Base-by-base conservation (phyloP, 805 yeast species). In the Zygoascus bituminiphila region DNA sequence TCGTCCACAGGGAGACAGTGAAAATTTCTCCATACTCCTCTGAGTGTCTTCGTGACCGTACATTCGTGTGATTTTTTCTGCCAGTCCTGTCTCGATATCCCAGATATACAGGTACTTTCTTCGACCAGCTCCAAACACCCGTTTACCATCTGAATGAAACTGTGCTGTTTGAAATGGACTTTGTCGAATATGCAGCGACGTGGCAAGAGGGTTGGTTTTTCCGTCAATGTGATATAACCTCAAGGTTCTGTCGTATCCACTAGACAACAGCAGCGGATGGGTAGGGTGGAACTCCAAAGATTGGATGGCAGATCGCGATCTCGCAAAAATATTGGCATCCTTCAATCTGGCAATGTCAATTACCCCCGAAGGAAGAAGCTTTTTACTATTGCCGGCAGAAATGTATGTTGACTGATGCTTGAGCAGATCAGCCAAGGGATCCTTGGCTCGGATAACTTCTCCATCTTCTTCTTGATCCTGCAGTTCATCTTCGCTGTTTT, bases 151-250 rank as follows among this genome's bases (percentile, higher is more conserved):
- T 46, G 67, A 70, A 49, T 78, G 76, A 65, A 87, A 88, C 52
- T 70, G 66, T 29, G 95, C 89, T 0, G 85, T 76, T 55, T 82
- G 84, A 42, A 93, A 74, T 4, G 98, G 96, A 9, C 87, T 76
- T 54, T 85, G 81, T 46, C 81, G 77, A 48, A 93, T 71, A 64
- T 82, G 87, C 52, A 91, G 69, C 40, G 95, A 81, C 3, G 96
- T 83, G 26, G 89, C 94, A 36, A 91, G 68, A 51, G 78, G 79
- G 62, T 93, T 93, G 50, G 67, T 63, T 59, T 84, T 85, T 14
- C 98, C 97, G 63, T 93, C 98, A 45, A 89, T 78, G 61, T 91
- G 95, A 64, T 82, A 93, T 12, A 93, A 72, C 56, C 98, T 74
- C 47, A 93, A 63, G 0, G 96, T 84, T 56, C 86, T 75, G 64